Evolutionary conservation across 495 filamentous ascomycete genomes (phyloP).

Genomic region (Aspergillus avenaceus): DNA sequence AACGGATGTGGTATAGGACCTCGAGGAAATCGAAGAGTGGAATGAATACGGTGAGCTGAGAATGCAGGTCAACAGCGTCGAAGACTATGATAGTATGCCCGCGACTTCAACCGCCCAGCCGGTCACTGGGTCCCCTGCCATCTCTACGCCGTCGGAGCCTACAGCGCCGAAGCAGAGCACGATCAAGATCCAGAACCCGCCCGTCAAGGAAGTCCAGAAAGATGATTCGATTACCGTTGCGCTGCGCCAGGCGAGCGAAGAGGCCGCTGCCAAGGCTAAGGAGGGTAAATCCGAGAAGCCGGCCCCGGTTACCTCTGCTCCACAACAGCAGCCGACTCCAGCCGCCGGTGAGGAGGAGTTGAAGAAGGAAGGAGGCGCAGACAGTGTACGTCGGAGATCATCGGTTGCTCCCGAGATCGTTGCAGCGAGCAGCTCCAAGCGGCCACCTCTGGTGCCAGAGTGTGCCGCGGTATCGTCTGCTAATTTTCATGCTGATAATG

Average conservation of each 20-base stretch:
- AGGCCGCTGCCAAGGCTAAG: slow-evolving; percentile 63
- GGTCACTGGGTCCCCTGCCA: slow-evolving; percentile 22
- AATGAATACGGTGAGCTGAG: slow-evolving; percentile 97
- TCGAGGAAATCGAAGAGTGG: slow-evolving; percentile 96
- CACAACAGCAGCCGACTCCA: slow-evolving; percentile 3
- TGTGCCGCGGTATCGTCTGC: slow-evolving; percentile 40
- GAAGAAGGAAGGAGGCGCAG: slow-evolving; percentile 13
- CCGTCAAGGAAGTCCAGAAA: slow-evolving; percentile 29
- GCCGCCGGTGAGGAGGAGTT: slow-evolving; percentile 1
- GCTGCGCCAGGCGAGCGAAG: slow-evolving; percentile 61
- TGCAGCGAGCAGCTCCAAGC: slow-evolving; percentile 16
- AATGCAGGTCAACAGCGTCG: slow-evolving; percentile 59
- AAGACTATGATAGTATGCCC: slow-evolving; percentile 32
- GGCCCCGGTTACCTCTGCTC: slow-evolving; percentile 4
- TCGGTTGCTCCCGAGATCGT: slow-evolving; percentile 30
- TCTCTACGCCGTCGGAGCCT: slow-evolving; percentile 35
- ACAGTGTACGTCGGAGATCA: slow-evolving; percentile 24
- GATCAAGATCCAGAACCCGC: slow-evolving; percentile 43
- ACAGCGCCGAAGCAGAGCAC: slow-evolving; percentile 34
- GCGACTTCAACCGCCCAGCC: slow-evolving; percentile 14
- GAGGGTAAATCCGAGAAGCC: slow-evolving; percentile 13
- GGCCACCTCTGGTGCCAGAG: slow-evolving; percentile 38
- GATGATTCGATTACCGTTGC: slow-evolving; percentile 46
- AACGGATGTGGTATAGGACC: slow-evolving; percentile 55
- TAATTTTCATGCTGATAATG: slow-evolving; percentile 41